Percentiles rank a stretch among this genome's conserved stretches.
These are phyloP conservation scores for Monosporascus sp. DNA, from an alignment of 2,329 filamentous ascomycete genomes.

Conservation along the genomic window DNA sequence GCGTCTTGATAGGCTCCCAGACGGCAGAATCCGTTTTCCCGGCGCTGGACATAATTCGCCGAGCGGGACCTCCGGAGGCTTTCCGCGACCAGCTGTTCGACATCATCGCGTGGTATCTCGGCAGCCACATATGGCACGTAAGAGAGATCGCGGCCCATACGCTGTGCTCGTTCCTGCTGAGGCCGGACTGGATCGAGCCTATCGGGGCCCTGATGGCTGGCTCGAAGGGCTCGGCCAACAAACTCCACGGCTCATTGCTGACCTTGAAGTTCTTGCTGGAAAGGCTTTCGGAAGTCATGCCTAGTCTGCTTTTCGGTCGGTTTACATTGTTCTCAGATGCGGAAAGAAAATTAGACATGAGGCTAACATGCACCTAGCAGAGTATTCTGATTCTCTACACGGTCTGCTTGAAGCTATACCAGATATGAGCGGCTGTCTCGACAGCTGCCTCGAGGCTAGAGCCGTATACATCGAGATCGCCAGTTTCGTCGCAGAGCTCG, in stretches of 20 bases:
- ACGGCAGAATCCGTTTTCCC: conserved; percentile 73
- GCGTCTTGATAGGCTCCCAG: conserved; percentile 28
- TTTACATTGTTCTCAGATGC: not conserved
- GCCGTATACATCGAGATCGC: conserved; percentile 29
- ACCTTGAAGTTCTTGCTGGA: conserved; percentile 53
- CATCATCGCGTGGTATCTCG: conserved; percentile 58
- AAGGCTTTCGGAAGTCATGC: conserved; percentile 43
- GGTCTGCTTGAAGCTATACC: conserved; percentile 16
- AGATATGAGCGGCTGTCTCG: conserved; percentile 10
- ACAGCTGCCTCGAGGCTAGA: conserved; percentile 20
- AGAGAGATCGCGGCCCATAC: conserved; percentile 76
- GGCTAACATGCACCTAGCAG: conserved; percentile 14
- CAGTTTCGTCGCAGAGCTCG: conserved; percentile 17
- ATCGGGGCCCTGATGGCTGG: conserved; percentile 34
- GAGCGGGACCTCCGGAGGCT: conserved; percentile 60
- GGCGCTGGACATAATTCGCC: conserved; percentile 73
- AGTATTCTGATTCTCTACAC: conserved; percentile 12
- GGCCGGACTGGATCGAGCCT: conserved; percentile 41
- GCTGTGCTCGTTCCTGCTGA: conserved; percentile 57
- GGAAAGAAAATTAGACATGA: not conserved
- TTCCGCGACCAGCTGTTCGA: conserved; percentile 50
- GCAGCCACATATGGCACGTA: conserved; percentile 72
- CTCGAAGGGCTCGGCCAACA: conserved; percentile 39
- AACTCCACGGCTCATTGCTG: conserved; percentile 54
- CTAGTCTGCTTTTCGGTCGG: conserved; percentile 39